These are phyloP conservation scores for Alternaria arbusti DNA, from an alignment of 2,329 filamentous ascomycete genomes.

Conservation along the genomic window DNA sequence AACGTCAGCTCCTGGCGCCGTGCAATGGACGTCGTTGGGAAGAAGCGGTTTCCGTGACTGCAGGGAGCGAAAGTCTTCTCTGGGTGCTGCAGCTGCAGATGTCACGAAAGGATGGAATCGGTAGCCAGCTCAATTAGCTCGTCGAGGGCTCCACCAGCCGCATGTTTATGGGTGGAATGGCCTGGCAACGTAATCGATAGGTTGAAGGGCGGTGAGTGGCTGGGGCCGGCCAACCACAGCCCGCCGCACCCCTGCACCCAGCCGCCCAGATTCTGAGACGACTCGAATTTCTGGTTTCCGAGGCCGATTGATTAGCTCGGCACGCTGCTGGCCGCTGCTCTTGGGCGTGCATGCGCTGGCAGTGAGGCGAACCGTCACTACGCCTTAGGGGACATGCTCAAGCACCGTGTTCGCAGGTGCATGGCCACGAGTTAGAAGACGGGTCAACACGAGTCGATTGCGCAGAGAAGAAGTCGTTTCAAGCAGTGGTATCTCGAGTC, in stretches of 20 bases:
- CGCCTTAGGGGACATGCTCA: neutral
- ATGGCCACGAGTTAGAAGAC: neutral
- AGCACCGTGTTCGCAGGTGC: neutral
- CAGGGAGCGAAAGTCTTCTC: constrained; percentile 5
- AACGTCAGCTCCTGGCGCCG: constrained; percentile 33
- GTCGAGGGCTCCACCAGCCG: constrained; percentile 21
- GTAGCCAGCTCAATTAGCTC: constrained; percentile 33
- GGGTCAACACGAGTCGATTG: neutral
- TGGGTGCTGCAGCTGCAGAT: constrained; percentile 13
- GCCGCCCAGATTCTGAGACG: constrained; percentile 14
- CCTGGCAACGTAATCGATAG: constrained; percentile 34
- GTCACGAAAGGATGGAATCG: constrained; percentile 25
- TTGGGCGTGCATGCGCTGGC: constrained; percentile 15
- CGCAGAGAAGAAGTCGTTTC: neutral
- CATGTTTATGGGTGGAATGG: constrained; percentile 29
- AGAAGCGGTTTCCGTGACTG: constrained; percentile 7
- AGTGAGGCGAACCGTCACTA: constrained; percentile 11
- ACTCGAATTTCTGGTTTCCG: constrained; percentile 10
- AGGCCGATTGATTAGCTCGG: constrained; percentile 1
- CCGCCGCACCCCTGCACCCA: constrained; percentile 14
- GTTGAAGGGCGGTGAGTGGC: constrained; percentile 29
- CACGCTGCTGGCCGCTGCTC: neutral
- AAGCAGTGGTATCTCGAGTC: constrained; percentile 18
- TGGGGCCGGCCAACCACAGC: constrained; percentile 23
- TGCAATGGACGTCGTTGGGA: constrained; percentile 15